Conservation (phyloP, 2,329 filamentous ascomycete species). For the Cladosporium sp. region DNA sequence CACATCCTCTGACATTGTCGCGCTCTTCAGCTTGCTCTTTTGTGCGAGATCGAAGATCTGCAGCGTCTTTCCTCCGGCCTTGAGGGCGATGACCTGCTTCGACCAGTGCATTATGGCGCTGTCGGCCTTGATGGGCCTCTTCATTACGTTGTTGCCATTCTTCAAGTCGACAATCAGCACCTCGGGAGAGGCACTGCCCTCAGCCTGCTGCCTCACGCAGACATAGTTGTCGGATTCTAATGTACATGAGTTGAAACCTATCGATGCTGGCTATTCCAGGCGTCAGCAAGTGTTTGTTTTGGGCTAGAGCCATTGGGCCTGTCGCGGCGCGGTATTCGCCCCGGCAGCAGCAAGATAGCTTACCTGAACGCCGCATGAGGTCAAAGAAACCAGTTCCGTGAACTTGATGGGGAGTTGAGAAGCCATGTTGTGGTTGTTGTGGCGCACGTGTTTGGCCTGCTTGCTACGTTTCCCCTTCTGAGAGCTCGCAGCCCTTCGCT, state of each 20-base stretch:
- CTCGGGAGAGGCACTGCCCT: conserved; percentile 76
- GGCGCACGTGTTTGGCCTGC: conserved; percentile 18
- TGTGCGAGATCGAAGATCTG: conserved; percentile 94
- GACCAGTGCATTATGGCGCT: conserved; percentile 99
- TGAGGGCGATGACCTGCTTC: conserved; percentile 92
- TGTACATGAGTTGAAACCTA: conserved; percentile 88
- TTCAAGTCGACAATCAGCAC: conserved; percentile 98
- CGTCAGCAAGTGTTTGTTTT: conserved; percentile 18
- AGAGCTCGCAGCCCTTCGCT: conserved; percentile 9
- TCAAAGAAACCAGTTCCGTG: conserved; percentile 74
- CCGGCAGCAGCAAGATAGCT: conserved; percentile 21
- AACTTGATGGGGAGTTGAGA: conserved; percentile 83
- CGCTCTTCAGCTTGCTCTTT: conserved; percentile 95
- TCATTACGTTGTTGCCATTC: conserved; percentile 92
- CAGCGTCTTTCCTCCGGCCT: conserved; percentile 86
- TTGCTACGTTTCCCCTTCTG: conserved; percentile 12
- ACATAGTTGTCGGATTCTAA: conserved; percentile 96
- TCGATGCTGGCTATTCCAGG: conserved; percentile 55
- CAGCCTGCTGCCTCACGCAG: conserved; percentile 92
- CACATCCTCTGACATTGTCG: conserved; percentile 94
- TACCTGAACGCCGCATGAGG: conserved; percentile 46
- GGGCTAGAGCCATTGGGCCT: not conserved
- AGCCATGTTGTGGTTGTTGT: conserved; percentile 45
- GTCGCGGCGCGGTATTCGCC: not conserved
- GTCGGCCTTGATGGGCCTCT: conserved; percentile 95